Evolutionary conservation across 2,329 filamentous ascomycete genomes (phyloP).

Genomic region (Ophiostoma fasciatum): DNA sequence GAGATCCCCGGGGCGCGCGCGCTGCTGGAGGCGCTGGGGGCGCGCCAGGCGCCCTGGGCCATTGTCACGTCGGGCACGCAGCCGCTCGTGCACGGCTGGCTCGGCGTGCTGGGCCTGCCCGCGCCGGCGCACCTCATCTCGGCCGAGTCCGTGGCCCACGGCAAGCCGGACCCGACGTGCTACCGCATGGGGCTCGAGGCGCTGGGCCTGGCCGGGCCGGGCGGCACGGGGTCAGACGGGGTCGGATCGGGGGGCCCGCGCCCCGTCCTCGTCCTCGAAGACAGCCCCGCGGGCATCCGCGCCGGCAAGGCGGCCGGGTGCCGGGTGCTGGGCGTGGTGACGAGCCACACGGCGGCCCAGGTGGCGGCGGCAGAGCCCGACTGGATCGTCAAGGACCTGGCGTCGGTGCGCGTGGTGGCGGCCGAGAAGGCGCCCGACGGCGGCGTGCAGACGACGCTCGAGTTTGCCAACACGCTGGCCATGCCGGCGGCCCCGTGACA

Average conservation of each 20-base stretch:
- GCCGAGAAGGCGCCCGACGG: slow-evolving; percentile 38
- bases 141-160: slow-evolving; percentile 59
- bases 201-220: slow-evolving; percentile 31
- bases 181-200: slow-evolving; percentile 53
- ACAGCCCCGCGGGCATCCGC: slow-evolving; percentile 72
- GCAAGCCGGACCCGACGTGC: slow-evolving; percentile 65
- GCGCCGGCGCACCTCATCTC: slow-evolving; percentile 53
- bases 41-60: slow-evolving; percentile 56
- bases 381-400: slow-evolving; percentile 71
- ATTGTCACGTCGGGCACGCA: slow-evolving; percentile 67
- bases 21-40: slow-evolving; percentile 50
- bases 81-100: slow-evolving; percentile 57
- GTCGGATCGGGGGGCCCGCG: no score
- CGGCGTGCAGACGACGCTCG: slow-evolving; percentile 30
- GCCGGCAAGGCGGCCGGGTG: slow-evolving; percentile 79
- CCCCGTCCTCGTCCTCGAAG: slow-evolving; percentile 63
- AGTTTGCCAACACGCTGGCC: slow-evolving; percentile 48
- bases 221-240: no score
- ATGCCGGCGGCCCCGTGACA: no score
- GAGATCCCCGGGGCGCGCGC: slow-evolving; percentile 73
- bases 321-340: slow-evolving; percentile 69
- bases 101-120: slow-evolving; percentile 50
- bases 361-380: slow-evolving; percentile 65
- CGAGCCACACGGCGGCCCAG: slow-evolving; percentile 63
- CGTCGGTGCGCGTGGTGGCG: slow-evolving; percentile 51